Conservation (phyloP, 495 filamentous ascomycete species). For the Hypoxylon cercidicola region DNA sequence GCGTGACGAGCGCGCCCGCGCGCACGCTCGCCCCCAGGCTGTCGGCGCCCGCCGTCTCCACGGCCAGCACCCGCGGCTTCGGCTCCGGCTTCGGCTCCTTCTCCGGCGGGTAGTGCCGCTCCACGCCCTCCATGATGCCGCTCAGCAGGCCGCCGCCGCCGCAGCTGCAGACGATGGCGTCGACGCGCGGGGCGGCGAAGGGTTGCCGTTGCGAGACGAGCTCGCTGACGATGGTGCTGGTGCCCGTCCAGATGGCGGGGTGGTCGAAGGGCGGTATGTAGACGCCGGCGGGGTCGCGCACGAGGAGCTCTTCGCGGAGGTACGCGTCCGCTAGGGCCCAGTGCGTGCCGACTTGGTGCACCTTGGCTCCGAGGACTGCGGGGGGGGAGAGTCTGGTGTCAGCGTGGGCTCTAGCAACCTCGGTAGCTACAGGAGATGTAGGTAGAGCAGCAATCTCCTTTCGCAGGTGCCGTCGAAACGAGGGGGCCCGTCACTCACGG, state of each 20-base stretch:
- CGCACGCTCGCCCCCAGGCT: conserved; percentile 70
- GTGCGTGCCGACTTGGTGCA: conserved; percentile 74
- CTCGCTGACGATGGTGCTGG: conserved; percentile 78
- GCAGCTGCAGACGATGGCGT: conserved; percentile 83
- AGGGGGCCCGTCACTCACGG: conserved; percentile 7
- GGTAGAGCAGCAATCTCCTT: too few species aligned
- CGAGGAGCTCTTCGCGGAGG: conserved; percentile 70
- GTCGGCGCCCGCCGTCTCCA: conserved; percentile 86
- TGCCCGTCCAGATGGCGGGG: conserved; percentile 83
- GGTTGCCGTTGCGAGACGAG: conserved; percentile 67
- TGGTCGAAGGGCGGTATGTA: conserved; percentile 96
- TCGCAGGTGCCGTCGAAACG: too few species aligned
- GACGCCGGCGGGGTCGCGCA: conserved; percentile 61
- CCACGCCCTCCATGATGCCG: conserved; percentile 79
- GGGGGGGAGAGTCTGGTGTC: conserved; percentile 30
- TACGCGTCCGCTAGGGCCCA: conserved; percentile 83
- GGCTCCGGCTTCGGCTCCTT: conserved; percentile 14
- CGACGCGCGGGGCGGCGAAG: conserved; percentile 55
- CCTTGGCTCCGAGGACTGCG: conserved; percentile 70
- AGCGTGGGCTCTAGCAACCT: too few species aligned
- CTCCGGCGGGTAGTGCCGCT: conserved; percentile 51
- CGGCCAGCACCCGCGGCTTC: conserved; percentile 71
- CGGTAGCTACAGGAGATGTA: too few species aligned
- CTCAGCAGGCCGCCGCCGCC: conserved; percentile 90
- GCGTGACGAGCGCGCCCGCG: conserved; percentile 68